Evolutionary conservation across 345 rosid species (phyloP).

Genomic region (Acer saccharum): DNA sequence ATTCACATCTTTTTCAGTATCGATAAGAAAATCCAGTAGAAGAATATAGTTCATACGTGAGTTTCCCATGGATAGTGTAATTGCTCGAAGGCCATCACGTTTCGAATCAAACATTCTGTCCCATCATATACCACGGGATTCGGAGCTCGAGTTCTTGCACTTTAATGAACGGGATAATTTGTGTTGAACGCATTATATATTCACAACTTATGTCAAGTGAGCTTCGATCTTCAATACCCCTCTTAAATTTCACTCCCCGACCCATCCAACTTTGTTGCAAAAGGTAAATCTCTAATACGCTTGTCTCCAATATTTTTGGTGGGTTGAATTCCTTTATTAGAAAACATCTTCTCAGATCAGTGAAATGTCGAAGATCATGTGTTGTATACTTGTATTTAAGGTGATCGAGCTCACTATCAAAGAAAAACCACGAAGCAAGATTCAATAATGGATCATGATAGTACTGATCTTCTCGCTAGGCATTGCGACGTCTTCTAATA

Average conservation of each 20-base stretch:
- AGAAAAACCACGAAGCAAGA: neutral
- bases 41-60: conserved; percentile 4
- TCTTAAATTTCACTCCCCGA: conserved; percentile 23
- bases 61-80: neutral
- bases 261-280: conserved; percentile 23
- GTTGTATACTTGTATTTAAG: too few relatives aligned
- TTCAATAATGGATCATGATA: neutral
- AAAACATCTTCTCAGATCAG: neutral
- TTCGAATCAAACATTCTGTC: neutral
- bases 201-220: neutral
- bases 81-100: conserved; percentile 5
- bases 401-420: too few relatives aligned
- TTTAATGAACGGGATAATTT: neutral
- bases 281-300: neutral
- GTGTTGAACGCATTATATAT: neutral
- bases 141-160: neutral
- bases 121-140: neutral
- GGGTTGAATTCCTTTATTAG: neutral
- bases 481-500: neutral
- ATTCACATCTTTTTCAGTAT: conserved; percentile 4
- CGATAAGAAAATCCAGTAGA: neutral
- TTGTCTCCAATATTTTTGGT: too few relatives aligned
- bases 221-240: neutral
- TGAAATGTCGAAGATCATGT: neutral
- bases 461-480: neutral